phyloP scores from a whole-genome alignment of 768 basidiomycete species.

The Calocera cornea region DNA sequence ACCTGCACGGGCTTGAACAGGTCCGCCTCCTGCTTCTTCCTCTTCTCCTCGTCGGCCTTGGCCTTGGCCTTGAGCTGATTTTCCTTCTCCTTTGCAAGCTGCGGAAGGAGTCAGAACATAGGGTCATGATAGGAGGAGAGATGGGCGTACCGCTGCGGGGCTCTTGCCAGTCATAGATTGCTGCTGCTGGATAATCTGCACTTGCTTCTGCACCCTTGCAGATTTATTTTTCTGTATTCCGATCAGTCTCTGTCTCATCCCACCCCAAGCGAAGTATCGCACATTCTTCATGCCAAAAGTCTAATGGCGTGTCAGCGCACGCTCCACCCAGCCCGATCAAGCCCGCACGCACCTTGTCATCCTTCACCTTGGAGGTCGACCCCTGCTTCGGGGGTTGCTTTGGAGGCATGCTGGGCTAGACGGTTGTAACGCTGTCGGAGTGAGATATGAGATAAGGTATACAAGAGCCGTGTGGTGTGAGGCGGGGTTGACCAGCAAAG shows the following conservation, averaged over 20 bases:
- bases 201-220: conserved; percentile 76
- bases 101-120: conserved; percentile 7
- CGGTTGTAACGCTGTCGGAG: not conserved
- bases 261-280: conserved; percentile 20
- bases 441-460: not conserved
- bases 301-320: conserved; percentile 29
- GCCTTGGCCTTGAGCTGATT: conserved; percentile 61
- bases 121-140: not conserved
- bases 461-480: not conserved
- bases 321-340: conserved; percentile 17
- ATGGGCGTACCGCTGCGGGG: conserved; percentile 35
- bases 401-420: conserved; percentile 48
- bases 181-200: conserved; percentile 68
- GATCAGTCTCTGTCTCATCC: not conserved
- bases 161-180: conserved; percentile 65
- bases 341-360: conserved; percentile 50
- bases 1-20: conserved; percentile 62
- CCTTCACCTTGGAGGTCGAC: conserved; percentile 56
- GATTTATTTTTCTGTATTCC: conserved; percentile 76
- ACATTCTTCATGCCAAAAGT: conserved; percentile 86
- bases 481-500: not conserved
- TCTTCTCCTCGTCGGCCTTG: conserved; percentile 68
- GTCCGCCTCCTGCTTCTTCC: conserved; percentile 70
- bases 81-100: conserved; percentile 75
- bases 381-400: conserved; percentile 48